A percentile compares a stretch with the other conserved stretches of the same genome.
Conservation (phyloP, 2,329 filamentous ascomycete genomes). For the Simplicillium aogashimaense region DNA sequence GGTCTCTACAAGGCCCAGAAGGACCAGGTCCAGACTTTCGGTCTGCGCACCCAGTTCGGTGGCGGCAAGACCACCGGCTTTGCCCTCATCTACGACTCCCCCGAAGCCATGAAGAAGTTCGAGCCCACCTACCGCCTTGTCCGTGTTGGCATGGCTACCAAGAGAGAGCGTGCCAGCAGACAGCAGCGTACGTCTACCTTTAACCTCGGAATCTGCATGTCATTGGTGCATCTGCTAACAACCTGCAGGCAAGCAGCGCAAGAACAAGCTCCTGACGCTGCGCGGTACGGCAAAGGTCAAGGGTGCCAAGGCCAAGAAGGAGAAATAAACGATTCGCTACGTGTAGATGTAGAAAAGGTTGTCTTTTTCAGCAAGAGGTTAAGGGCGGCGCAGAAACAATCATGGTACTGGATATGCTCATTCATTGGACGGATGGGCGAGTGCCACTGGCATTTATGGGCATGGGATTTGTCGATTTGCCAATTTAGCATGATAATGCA, state of each 20-base stretch:
- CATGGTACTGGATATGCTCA: slow-evolving; percentile 12
- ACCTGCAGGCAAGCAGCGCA: slow-evolving; percentile 92
- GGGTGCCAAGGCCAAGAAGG: slow-evolving; percentile 91
- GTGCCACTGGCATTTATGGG: slow-evolving; percentile 9
- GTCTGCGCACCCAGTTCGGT: slow-evolving; percentile 97
- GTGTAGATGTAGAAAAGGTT: slow-evolving; percentile 3
- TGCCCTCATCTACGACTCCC: slow-evolving; percentile 95
- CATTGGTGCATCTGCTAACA: not conserved
- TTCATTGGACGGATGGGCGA: slow-evolving; percentile 13
- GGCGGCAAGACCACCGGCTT: slow-evolving; percentile 99
- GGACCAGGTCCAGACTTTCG: slow-evolving; percentile 96
- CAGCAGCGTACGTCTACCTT: slow-evolving; percentile 81
- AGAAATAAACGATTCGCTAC: slow-evolving; percentile 55
- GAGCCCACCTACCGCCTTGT: slow-evolving; percentile 97
- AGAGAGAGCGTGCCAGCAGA: slow-evolving; percentile 95
- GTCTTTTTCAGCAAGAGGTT: not conserved
- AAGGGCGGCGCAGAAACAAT: not conserved
- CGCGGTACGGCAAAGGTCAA: slow-evolving; percentile 97
- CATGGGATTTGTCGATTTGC: too few species aligned
- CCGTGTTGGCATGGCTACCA: slow-evolving; percentile 81
- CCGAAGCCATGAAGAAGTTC: slow-evolving; percentile 99
- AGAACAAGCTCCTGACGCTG: slow-evolving; percentile 99
- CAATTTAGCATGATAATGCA: too few species aligned
- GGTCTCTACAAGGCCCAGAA: slow-evolving; percentile 97
- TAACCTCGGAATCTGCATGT: slow-evolving; percentile 1